Percentiles rank a stretch among this genome's conserved stretches.
These are phyloP conservation scores for Lantana camara DNA, from an alignment of 257 asterid species.

Conservation along the genomic window DNA sequence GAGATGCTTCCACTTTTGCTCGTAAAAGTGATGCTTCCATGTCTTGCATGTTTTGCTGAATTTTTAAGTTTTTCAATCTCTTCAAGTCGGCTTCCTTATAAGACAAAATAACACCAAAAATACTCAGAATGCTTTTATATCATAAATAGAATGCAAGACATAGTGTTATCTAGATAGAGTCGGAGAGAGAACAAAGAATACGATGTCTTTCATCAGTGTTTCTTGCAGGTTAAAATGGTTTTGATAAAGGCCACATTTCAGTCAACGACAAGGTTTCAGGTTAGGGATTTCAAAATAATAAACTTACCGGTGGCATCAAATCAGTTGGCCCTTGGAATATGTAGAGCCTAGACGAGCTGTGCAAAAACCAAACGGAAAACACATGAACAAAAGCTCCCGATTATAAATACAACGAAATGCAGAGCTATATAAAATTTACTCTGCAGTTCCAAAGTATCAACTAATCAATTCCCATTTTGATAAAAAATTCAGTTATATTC, in stretches of 20 bases:
- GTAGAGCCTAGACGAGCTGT: constrained; percentile 90
- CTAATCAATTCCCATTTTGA: constrained; percentile 11
- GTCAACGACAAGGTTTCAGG: constrained; percentile 7
- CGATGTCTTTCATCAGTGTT: constrained; percentile 11
- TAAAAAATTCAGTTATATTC: constrained; percentile 6
- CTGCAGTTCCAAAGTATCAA: not conserved
- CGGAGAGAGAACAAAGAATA: constrained; percentile 10
- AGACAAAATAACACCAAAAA: constrained; percentile 31
- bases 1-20: constrained; percentile 86
- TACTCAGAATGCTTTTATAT: constrained; percentile 11
- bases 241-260: not conserved
- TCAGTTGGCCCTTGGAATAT: constrained; percentile 92
- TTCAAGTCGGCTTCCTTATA: constrained; percentile 87
- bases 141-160: not conserved
- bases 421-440: constrained; percentile 14
- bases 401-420: constrained; percentile 9
- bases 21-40: constrained; percentile 93
- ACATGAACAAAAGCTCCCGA: constrained; percentile 19
- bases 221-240: not conserved
- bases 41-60: constrained; percentile 69
- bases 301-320: constrained; percentile 88
- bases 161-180: constrained; percentile 1
- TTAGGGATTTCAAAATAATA: constrained; percentile 1
- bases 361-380: constrained; percentile 26
- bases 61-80: constrained; percentile 60